Conservation (phyloP, 164 flowering plant species). For the Magnolia kwangsiensis region DNA sequence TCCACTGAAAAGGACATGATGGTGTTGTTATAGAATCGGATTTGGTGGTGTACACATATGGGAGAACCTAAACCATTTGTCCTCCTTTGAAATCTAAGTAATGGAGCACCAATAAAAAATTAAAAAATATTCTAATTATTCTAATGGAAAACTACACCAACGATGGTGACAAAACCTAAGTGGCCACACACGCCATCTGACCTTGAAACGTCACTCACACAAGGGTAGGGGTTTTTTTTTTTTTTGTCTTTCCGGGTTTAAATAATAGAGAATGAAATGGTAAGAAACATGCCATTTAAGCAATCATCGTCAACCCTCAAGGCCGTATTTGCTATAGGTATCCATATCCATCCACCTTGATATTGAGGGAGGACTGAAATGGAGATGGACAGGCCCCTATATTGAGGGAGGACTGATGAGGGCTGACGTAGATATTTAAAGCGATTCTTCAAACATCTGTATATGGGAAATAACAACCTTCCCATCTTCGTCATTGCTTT, state of each 20-base stretch:
- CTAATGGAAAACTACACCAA: slow-evolving; percentile 5
- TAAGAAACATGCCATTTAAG: neutral
- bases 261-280: neutral
- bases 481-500: no score
- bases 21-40: slow-evolving; percentile 11
- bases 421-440: no score
- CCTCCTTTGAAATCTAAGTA: slow-evolving; percentile 12
- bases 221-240: neutral
- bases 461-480: no score
- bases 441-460: no score
- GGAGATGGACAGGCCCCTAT: no score
- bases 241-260: neutral
- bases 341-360: no score
- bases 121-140: neutral
- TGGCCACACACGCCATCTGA: slow-evolving; percentile 11
- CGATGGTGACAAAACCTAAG: slow-evolving; percentile 14
- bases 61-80: slow-evolving; percentile 7
- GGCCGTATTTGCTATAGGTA: no score
- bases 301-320: no score
- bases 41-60: slow-evolving; percentile 13
- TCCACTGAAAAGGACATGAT: slow-evolving; percentile 4
- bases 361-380: no score
- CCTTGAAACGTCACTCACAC: slow-evolving; percentile 6
- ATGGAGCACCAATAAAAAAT: neutral
- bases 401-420: neutral